These are phyloP conservation scores for Endoconidiophora polonica DNA, from an alignment of 2,329 filamentous ascomycete genomes.

Conservation along the genomic window DNA sequence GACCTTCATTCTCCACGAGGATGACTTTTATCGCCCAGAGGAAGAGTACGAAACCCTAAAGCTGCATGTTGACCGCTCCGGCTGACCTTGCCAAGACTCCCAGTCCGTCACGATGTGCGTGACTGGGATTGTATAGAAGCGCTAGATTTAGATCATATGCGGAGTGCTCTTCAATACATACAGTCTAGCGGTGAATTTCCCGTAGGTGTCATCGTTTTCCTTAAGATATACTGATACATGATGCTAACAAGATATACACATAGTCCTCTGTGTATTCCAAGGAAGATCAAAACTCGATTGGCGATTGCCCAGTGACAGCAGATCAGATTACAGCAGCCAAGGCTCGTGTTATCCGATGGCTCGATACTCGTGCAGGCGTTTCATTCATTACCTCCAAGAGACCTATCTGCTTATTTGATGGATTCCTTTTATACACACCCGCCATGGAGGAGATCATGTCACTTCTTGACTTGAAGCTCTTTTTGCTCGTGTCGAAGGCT, in stretches of 20 bases:
- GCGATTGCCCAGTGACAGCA: constrained; percentile 34
- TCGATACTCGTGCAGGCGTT: constrained; percentile 28
- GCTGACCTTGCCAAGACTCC: constrained; percentile 5
- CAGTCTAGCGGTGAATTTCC: constrained; percentile 48
- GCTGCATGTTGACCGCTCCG: not conserved
- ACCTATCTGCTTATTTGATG: constrained; percentile 62
- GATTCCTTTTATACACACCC: constrained; percentile 65
- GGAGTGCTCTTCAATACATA: constrained; percentile 52
- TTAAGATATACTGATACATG: not conserved
- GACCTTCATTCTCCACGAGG: constrained; percentile 76
- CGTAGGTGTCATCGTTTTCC: constrained; percentile 25
- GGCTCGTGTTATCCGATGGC: constrained; percentile 30
- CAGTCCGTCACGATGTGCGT: constrained; percentile 35
- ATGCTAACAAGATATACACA: not conserved
- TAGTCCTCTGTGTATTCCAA: constrained; percentile 21
- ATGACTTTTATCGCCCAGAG: constrained; percentile 88
- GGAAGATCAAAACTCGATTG: constrained; percentile 47
- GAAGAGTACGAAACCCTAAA: constrained; percentile 34
- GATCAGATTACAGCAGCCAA: constrained; percentile 29
- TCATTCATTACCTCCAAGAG: constrained; percentile 17
- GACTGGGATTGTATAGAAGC: constrained; percentile 89
- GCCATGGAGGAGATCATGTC: constrained; percentile 37
- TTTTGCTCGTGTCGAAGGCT: constrained; percentile 52
- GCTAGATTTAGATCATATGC: constrained; percentile 54
- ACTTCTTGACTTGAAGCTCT: constrained; percentile 58